Conservation (phyloP, 768 basidiomycete genomes). For the Mycena chlorophos region DNA sequence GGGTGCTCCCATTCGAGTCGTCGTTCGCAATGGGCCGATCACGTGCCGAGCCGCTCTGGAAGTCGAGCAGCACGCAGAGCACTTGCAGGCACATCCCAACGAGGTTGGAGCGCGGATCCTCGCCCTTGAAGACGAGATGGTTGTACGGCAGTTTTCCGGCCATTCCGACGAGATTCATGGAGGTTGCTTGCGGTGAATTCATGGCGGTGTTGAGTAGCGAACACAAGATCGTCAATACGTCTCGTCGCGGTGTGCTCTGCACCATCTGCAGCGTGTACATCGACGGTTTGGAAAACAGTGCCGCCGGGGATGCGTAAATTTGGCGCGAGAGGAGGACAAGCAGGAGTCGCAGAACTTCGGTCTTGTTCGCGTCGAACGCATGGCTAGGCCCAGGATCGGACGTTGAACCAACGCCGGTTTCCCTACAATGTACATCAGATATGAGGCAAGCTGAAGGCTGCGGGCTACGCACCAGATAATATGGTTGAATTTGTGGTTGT, state of each 20-base stretch:
- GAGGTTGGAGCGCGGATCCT: slow-evolving; percentile 72
- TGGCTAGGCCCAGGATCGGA: slow-evolving; percentile 64
- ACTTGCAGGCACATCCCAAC: slow-evolving; percentile 77
- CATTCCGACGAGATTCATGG: slow-evolving; percentile 62
- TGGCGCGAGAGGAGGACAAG: slow-evolving; percentile 87
- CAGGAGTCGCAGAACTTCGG: slow-evolving; percentile 86
- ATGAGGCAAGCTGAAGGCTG: background rate
- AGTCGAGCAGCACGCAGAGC: slow-evolving; percentile 74
- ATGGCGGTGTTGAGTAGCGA: slow-evolving; percentile 89
- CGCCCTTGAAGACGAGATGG: slow-evolving; percentile 87
- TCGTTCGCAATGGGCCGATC: slow-evolving; percentile 46
- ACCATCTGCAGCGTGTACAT: slow-evolving; percentile 77
- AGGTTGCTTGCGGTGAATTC: slow-evolving; percentile 58
- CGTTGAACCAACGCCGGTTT: slow-evolving; percentile 92
- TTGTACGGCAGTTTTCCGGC: slow-evolving; percentile 85
- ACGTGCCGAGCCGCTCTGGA: slow-evolving; percentile 73
- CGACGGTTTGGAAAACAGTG: slow-evolving; percentile 71
- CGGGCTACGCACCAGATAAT: slow-evolving; percentile 73
- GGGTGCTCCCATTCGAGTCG: slow-evolving; percentile 46
- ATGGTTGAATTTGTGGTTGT: slow-evolving; percentile 83
- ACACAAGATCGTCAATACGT: slow-evolving; percentile 90
- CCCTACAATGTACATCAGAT: slow-evolving; percentile 52
- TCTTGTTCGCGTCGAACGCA: slow-evolving; percentile 75
- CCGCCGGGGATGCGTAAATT: slow-evolving; percentile 76
- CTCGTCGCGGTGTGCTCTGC: slow-evolving; percentile 71